Evolutionary conservation across 1,284 basidiomycete genomes (phyloP).

Genomic region (Marasmius tenuissimus): DNA sequence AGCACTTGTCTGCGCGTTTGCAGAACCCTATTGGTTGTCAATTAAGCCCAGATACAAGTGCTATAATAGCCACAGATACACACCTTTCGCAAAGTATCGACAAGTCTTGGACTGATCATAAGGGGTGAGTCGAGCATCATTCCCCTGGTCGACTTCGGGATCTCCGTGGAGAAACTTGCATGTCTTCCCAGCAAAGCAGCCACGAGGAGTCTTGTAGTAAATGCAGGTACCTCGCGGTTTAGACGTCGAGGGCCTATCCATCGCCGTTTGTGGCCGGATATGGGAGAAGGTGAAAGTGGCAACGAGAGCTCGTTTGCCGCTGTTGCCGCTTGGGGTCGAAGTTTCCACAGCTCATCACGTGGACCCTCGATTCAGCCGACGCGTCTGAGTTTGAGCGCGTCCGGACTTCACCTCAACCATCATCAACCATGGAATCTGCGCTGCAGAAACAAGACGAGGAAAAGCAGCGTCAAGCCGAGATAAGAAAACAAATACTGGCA

Average conservation of each 20-base stretch:
- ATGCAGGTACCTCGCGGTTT: constrained; percentile 63
- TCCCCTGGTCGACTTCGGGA: constrained; percentile 18
- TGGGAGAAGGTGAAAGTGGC: background rate
- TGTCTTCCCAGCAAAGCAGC: constrained; percentile 61
- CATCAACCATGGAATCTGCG: constrained; percentile 35
- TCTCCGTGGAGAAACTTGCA: constrained; percentile 77
- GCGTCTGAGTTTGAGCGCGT: background rate
- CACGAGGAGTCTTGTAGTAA: constrained; percentile 58
- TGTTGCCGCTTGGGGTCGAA: background rate
- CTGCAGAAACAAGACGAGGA: constrained; percentile 25
- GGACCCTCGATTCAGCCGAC: background rate
- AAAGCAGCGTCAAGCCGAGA: constrained; percentile 22
- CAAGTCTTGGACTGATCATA: constrained; percentile 71
- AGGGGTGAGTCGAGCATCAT: constrained; percentile 50
- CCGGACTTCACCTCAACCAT: background rate
- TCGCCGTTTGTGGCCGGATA: background rate
- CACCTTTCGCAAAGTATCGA: constrained; percentile 60
- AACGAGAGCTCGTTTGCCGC: background rate
- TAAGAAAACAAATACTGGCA: constrained; percentile 20
- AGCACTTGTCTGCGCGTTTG: constrained; percentile 63
- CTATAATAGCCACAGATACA: constrained; percentile 7
- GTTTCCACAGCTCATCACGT: background rate
- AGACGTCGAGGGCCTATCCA: constrained; percentile 54
- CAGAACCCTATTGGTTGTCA: constrained; percentile 51
- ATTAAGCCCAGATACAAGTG: background rate